Evolutionary conservation across 1,139 yeast genomes (phyloP).

Genomic region (Hansenula sp.): DNA sequence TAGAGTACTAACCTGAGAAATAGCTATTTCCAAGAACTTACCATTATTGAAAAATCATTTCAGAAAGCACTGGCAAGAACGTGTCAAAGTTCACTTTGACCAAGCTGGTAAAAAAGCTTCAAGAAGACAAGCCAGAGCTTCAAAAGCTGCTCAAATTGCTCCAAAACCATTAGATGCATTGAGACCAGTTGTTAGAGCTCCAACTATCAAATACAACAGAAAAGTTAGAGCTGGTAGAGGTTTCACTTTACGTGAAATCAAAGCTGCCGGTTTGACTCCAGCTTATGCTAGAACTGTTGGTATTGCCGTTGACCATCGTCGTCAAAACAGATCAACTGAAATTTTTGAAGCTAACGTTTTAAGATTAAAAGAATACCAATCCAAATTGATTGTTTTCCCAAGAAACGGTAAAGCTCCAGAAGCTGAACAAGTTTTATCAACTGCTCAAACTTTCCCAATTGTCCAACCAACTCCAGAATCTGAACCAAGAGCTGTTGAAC

Average conservation of each 20-base stretch:
- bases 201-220: constrained; percentile 98
- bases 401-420: constrained; percentile 79
- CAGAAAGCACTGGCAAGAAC: constrained; percentile 99
- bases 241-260: constrained; percentile 96
- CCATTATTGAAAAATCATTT: constrained; percentile 96
- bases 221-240: constrained; percentile 99
- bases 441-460: constrained; percentile 90
- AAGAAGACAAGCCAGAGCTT: constrained; percentile 92
- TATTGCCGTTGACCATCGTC: constrained; percentile 99
- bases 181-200: constrained; percentile 98
- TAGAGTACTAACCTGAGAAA: constrained; percentile 13
- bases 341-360: constrained; percentile 92
- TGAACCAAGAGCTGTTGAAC: constrained; percentile 90
- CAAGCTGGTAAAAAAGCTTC: constrained; percentile 99
- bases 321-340: constrained; percentile 98
- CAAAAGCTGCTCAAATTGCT: constrained; percentile 93
- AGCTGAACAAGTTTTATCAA: constrained; percentile 69
- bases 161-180: constrained; percentile 96
- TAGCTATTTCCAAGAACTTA: constrained; percentile 96
- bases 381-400: constrained; percentile 95
- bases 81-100: constrained; percentile 99
- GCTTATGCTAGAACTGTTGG: constrained; percentile 98
- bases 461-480: constrained; percentile 70
- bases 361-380: constrained; percentile 94
- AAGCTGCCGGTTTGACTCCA: constrained; percentile 95